phyloP scores from a whole-genome alignment of 192 early-diverging fungal genomes.

The Coemansia furcata region DNA sequence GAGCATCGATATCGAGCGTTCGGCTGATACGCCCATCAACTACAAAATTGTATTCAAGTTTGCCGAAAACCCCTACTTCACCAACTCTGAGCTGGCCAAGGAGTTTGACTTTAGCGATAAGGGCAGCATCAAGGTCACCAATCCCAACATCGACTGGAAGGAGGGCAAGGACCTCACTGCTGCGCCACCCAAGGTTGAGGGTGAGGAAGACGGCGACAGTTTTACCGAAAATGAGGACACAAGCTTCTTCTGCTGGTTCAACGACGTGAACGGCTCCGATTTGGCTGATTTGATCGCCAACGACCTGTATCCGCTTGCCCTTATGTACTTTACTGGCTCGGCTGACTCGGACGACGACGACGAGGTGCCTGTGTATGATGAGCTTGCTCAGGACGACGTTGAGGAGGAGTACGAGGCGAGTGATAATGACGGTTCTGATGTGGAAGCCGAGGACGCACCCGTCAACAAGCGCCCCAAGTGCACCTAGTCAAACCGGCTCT shows the following conservation, averaged over 20 bases:
- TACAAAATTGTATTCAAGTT: constrained; percentile 59
- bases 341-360: constrained; percentile 62
- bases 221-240: constrained; percentile 45
- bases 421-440: constrained; percentile 23
- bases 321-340: constrained; percentile 88
- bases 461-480: constrained; percentile 36
- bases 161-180: constrained; percentile 56
- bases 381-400: constrained; percentile 21
- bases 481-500: constrained; percentile 2
- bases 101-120: constrained; percentile 61
- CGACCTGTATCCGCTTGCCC: constrained; percentile 70
- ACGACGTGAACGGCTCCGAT: constrained; percentile 49
- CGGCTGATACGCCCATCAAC: constrained; percentile 49
- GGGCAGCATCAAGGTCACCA: constrained; percentile 55
- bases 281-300: constrained; percentile 49
- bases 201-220: constrained; percentile 45
- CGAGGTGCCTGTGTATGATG: constrained; percentile 68
- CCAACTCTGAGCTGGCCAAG: constrained; percentile 56
- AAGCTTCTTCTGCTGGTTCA: constrained; percentile 55
- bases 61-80: constrained; percentile 57
- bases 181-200: constrained; percentile 32
- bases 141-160: constrained; percentile 61
- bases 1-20: constrained; percentile 66
- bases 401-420: constrained; percentile 21
- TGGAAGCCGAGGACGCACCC: constrained; percentile 41